Percentiles rank a stretch among this genome's conserved stretches.
Conservation (phyloP, 2,329 filamentous ascomycete species). For the Trichoderma atroviride region DNA sequence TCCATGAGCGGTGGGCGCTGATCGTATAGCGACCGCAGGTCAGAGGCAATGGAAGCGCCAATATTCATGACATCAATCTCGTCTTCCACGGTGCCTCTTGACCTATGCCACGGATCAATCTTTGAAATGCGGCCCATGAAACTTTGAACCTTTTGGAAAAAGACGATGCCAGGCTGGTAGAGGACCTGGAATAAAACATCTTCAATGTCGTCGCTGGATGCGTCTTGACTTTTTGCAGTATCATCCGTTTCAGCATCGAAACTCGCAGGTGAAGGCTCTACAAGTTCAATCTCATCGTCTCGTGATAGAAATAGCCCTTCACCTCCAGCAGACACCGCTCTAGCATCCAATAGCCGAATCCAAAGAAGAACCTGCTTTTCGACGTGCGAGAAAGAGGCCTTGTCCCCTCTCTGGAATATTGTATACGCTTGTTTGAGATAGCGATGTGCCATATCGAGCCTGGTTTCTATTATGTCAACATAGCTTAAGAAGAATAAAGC, state of each 20-base stretch:
- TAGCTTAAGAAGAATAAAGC: slow-evolving; percentile 58
- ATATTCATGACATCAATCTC: slow-evolving; percentile 61
- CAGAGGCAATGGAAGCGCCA: slow-evolving; percentile 52
- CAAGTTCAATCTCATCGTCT: slow-evolving; percentile 50
- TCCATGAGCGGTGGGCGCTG: slow-evolving; percentile 58
- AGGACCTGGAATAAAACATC: slow-evolving; percentile 57
- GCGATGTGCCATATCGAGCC: slow-evolving; percentile 50
- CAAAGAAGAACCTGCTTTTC: slow-evolving; percentile 56
- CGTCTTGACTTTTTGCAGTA: slow-evolving; percentile 30
- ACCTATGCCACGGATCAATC: slow-evolving; percentile 60
- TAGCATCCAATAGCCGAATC: slow-evolving; percentile 58
- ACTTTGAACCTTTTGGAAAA: slow-evolving; percentile 61
- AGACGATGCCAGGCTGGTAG: slow-evolving; percentile 58
- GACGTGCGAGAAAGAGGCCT: slow-evolving; percentile 40
- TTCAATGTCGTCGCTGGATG: slow-evolving; percentile 45
- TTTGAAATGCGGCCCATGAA: slow-evolving; percentile 60
- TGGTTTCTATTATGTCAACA: slow-evolving; percentile 51
- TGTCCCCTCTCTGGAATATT: slow-evolving; percentile 48
- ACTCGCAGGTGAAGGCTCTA: slow-evolving; percentile 47
- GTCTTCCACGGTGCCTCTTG: slow-evolving; percentile 58
- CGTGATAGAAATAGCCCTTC: slow-evolving; percentile 56
- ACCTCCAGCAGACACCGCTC: slow-evolving; percentile 58
- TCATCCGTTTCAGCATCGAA: slow-evolving; percentile 38
- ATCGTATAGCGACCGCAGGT: slow-evolving; percentile 54
- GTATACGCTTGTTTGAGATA: slow-evolving; percentile 54